Conservation (phyloP, 1,139 yeast genomes). For the Nakaseomyces kungkrabaensis region DNA sequence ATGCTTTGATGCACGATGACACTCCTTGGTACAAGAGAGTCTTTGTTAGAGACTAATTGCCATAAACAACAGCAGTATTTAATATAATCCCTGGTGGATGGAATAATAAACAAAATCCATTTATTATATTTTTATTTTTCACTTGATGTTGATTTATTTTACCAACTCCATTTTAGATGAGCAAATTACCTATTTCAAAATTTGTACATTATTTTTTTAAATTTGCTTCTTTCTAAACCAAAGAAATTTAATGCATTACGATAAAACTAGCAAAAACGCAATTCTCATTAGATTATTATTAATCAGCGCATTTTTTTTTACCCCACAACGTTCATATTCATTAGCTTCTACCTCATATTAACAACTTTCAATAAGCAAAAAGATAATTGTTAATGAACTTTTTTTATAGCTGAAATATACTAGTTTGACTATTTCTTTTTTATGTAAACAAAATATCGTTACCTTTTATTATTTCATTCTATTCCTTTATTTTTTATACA, state of each 20-base stretch:
- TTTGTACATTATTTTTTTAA: neutral
- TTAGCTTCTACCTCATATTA: neutral
- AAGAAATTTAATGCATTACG: neutral
- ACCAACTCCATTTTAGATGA: neutral
- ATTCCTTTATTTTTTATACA: no score
- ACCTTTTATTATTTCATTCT: no score
- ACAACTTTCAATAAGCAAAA: no score
- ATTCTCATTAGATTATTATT: neutral
- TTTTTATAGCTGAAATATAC: neutral
- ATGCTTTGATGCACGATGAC: constrained; percentile 10
- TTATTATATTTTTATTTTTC: neutral
- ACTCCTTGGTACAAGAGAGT: constrained; percentile 17
- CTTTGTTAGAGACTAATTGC: constrained; percentile 7
- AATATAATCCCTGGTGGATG: neutral
- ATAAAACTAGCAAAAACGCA: neutral
- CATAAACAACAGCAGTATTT: neutral
- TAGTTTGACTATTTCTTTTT: no score
- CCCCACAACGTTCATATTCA: neutral
- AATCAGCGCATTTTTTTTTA: neutral
- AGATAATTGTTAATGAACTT: neutral
- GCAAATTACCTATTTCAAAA: neutral
- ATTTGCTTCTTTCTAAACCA: neutral
- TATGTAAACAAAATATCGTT: no score
- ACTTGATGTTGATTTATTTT: neutral
- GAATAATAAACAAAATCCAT: neutral